A percentile compares a stretch with the other conserved stretches of the same genome.
phyloP scores from a whole-genome alignment of 2,329 filamentous ascomycete species.

The Thelonectria rubi region DNA sequence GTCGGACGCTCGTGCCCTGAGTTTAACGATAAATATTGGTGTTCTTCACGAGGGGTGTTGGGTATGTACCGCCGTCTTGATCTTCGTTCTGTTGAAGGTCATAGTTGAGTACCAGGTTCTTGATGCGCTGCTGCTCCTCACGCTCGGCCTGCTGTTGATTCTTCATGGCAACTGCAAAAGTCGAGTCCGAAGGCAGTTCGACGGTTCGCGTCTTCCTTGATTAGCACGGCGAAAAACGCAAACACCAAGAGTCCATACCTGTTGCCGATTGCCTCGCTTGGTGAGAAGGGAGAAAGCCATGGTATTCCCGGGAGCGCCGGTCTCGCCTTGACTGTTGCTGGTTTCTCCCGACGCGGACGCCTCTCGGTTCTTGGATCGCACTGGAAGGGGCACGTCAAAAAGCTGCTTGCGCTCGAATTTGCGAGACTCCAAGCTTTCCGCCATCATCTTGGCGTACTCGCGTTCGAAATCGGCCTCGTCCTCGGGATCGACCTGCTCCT shows the following conservation, averaged over 20 bases:
- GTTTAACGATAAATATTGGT: constrained; percentile 60
- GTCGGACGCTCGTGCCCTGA: constrained; percentile 60
- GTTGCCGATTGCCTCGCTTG: constrained; percentile 94
- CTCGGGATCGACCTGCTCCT: constrained; percentile 91
- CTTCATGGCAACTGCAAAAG: constrained; percentile 95
- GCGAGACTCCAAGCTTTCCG: constrained; percentile 92
- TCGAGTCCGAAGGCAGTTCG: constrained; percentile 88
- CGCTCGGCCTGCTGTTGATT: constrained; percentile 93
- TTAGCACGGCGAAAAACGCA: constrained; percentile 7
- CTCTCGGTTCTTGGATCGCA: constrained; percentile 77
- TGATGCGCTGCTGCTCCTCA: constrained; percentile 98
- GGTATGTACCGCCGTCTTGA: constrained; percentile 70
- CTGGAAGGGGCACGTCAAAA: constrained; percentile 97
- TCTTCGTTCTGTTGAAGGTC: constrained; percentile 88
- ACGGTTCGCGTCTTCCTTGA: constrained; percentile 81
- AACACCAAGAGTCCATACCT: constrained; percentile 60
- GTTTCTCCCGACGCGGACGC: constrained; percentile 46
- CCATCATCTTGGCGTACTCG: constrained; percentile 98
- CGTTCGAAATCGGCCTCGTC: constrained; percentile 97
- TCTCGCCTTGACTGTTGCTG: constrained; percentile 37
- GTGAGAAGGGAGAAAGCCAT: constrained; percentile 98
- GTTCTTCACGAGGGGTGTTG: constrained; percentile 26
- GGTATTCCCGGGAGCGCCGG: constrained; percentile 55
- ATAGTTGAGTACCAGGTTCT: constrained; percentile 95
- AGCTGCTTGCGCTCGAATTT: constrained; percentile 95